phyloP scores from a whole-genome alignment of 495 filamentous ascomycete species.

The Glonium stellatum region DNA sequence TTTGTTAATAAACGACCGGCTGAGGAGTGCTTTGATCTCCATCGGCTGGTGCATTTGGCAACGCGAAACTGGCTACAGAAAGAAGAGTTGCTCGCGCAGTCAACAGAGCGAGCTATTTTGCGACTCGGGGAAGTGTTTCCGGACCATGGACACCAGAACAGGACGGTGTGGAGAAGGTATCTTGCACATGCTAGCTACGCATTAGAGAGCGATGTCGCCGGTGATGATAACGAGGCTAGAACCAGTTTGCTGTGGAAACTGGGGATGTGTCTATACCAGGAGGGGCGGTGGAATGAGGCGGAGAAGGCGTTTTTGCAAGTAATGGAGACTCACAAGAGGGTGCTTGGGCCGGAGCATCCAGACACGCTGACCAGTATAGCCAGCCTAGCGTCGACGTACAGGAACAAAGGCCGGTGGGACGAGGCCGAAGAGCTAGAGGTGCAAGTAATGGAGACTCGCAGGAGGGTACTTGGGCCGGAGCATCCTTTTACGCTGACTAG shows the following conservation, averaged over 20 bases:
- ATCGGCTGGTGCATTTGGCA: conserved; percentile 37
- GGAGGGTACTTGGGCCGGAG: conserved; percentile 6
- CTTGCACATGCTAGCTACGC: conserved; percentile 26
- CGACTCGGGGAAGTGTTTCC: conserved; percentile 24
- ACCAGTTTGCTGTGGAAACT: neutral
- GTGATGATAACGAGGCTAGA: neutral
- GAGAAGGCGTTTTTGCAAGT: neutral
- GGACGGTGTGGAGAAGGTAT: conserved; percentile 27
- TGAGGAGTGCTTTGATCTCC: conserved; percentile 18
- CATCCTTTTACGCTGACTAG: conserved; percentile 29
- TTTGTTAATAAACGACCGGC: conserved; percentile 3
- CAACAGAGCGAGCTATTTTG: conserved; percentile 7
- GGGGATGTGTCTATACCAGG: conserved; percentile 3
- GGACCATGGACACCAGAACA: conserved; percentile 21
- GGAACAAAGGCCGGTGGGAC: conserved; percentile 10
- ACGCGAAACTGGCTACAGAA: conserved; percentile 32
- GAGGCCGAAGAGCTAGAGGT: conserved; percentile 7
- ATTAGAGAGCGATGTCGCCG: neutral
- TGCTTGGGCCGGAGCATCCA: conserved; percentile 4
- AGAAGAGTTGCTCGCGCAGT: conserved; percentile 12
- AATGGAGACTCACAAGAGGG: conserved; percentile 3
- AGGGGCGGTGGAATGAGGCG: conserved; percentile 6
- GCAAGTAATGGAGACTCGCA: too few relatives aligned
- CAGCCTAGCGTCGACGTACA: conserved; percentile 35
- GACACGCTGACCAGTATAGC: conserved; percentile 31